Conservation (phyloP, 371 early-diverging fungal species). For the Mucor plumbeus region DNA sequence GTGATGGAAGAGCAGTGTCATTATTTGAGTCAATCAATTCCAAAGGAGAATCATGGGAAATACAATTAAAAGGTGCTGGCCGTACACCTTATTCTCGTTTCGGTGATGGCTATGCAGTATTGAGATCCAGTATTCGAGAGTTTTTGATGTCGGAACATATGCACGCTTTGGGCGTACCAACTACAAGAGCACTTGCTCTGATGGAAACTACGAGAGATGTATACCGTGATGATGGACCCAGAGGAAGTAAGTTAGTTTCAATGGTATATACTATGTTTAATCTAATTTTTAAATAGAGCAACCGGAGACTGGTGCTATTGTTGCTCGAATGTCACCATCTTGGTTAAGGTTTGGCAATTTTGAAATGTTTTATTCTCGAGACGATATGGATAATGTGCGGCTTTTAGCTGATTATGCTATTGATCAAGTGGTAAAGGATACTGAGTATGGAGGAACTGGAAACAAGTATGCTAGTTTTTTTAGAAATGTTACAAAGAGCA, state of each 20-base stretch:
- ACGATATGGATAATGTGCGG: constrained; percentile 61
- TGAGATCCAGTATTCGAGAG: constrained; percentile 85
- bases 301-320: constrained; percentile 77
- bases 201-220: constrained; percentile 69
- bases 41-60: constrained; percentile 67
- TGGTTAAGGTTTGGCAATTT: constrained; percentile 93
- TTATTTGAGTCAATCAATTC: constrained; percentile 59
- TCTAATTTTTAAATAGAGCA: constrained; percentile 2
- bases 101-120: constrained; percentile 88
- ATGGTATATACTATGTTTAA: background rate
- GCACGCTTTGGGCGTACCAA: constrained; percentile 78
- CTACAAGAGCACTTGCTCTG: constrained; percentile 78
- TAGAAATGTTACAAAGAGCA: constrained; percentile 64
- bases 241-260: constrained; percentile 5
- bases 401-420: constrained; percentile 76
- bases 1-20: constrained; percentile 89
- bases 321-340: constrained; percentile 77
- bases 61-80: constrained; percentile 89
- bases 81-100: constrained; percentile 87
- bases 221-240: constrained; percentile 64
- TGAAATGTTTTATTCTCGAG: constrained; percentile 77
- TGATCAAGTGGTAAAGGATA: constrained; percentile 38
- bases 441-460: constrained; percentile 12
- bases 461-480: constrained; percentile 68
- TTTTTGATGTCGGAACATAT: constrained; percentile 84